Evolutionary conservation across 495 filamentous ascomycete genomes (phyloP).

Genomic region (Parachaetomium inaequale): DNA sequence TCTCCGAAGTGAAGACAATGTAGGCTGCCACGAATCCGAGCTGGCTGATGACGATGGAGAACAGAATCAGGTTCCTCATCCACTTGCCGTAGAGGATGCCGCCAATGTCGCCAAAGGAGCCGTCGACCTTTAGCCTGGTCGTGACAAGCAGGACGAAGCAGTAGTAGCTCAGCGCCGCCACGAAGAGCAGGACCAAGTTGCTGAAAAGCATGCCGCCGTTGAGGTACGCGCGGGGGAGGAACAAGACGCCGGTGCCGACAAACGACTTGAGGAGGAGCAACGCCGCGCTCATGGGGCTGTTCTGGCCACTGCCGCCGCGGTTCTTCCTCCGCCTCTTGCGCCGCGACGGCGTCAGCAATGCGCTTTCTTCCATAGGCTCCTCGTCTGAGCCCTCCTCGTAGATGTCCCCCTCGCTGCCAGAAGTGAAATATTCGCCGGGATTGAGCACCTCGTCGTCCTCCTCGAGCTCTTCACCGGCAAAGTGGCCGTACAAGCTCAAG

Average conservation of each 20-base stretch:
- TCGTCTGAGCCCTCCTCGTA: conserved; percentile 55
- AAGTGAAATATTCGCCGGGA: conserved; percentile 81
- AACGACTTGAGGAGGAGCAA: conserved; percentile 92
- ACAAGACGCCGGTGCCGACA: conserved; percentile 95
- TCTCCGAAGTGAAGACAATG: conserved; percentile 95
- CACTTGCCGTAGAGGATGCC: conserved; percentile 84
- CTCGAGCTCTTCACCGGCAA: conserved; percentile 92
- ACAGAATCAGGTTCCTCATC: conserved; percentile 82
- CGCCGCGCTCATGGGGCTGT: conserved; percentile 67
- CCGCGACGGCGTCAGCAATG: conserved; percentile 68
- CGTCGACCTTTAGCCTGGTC: conserved; percentile 76
- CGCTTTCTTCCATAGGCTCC: conserved; percentile 74
- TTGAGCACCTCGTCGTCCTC: conserved; percentile 87
- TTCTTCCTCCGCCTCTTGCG: conserved; percentile 69
- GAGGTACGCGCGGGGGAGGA: conserved; percentile 84
- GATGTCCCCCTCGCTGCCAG: conserved; percentile 56
- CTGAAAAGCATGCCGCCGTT: conserved; percentile 98
- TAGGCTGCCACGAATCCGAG: conserved; percentile 96
- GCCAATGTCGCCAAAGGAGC: conserved; percentile 95
- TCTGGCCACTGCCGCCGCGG: conserved; percentile 66
- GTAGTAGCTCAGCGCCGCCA: conserved; percentile 86
- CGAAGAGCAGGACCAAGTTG: conserved; percentile 77
- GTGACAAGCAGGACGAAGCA: conserved; percentile 91
- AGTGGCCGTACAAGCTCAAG: conserved; percentile 90
- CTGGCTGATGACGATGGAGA: conserved; percentile 89